A percentile compares a stretch with the other conserved stretches of the same genome.
Evolutionary conservation across 2,329 filamentous ascomycete species (phyloP).

Genomic region (Colletotrichum musae): DNA sequence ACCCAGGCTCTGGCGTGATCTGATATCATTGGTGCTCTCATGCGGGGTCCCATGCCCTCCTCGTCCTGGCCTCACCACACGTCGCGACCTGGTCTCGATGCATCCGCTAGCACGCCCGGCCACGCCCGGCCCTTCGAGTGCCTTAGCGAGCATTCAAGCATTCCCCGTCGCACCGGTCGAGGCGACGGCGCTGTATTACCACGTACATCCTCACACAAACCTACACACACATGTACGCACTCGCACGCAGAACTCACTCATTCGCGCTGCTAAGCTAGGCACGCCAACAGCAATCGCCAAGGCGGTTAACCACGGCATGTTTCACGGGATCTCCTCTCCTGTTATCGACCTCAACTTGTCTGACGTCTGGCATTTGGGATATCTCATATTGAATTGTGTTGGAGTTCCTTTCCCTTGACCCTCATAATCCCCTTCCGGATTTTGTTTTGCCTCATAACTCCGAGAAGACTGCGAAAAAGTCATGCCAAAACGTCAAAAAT

Average conservation of each 20-base stretch:
- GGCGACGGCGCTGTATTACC: not conserved
- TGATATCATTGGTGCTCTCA: constrained; percentile 34
- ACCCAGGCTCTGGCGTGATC: constrained; percentile 20
- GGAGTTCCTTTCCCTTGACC: constrained; percentile 35
- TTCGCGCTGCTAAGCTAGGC: too few relatives aligned
- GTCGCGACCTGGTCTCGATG: not conserved
- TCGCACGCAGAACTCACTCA: too few relatives aligned
- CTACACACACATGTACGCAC: too few relatives aligned
- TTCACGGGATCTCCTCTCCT: not conserved
- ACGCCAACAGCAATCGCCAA: too few relatives aligned
- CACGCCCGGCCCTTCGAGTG: not conserved
- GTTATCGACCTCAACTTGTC: constrained; percentile 11
- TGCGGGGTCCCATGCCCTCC: constrained; percentile 35
- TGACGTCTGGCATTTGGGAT: constrained; percentile 42
- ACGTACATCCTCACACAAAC: not conserved
- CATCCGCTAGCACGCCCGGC: constrained; percentile 3
- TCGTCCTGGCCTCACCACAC: constrained; percentile 14
- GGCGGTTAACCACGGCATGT: constrained; percentile 1
- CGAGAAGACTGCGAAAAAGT: constrained; percentile 34
- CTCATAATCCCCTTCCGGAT: constrained; percentile 37
- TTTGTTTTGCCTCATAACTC: constrained; percentile 41
- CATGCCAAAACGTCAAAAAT: constrained; percentile 41
- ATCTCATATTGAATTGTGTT: constrained; percentile 40
- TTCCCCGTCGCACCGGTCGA: not conserved
- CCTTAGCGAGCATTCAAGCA: constrained; percentile 23